These are phyloP conservation scores for Candida quercuum DNA, from an alignment of 805 yeast species.

Conservation along the genomic window DNA sequence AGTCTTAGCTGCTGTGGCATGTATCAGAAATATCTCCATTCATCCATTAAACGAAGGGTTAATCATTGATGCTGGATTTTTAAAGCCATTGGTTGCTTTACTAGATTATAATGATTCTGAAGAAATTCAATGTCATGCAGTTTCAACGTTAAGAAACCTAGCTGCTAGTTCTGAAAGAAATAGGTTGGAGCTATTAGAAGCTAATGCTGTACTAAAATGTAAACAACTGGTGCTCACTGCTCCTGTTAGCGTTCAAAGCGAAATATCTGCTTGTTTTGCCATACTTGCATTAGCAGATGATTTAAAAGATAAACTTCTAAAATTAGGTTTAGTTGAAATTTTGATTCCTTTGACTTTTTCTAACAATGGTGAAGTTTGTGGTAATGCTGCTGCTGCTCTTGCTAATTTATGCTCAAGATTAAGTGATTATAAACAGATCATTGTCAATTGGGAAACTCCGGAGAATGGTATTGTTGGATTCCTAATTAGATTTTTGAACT, in stretches of 20 bases:
- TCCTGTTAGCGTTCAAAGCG: conserved; percentile 92
- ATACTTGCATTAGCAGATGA: conserved; percentile 95
- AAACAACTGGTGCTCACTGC: conserved; percentile 78
- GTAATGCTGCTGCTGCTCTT: conserved; percentile 96
- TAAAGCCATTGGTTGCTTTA: conserved; percentile 82
- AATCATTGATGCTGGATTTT: conserved; percentile 94
- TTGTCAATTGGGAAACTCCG: conserved; percentile 74
- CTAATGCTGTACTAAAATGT: conserved; percentile 93
- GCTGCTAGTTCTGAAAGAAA: conserved; percentile 95
- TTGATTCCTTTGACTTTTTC: conserved; percentile 88
- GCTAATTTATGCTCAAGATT: conserved; percentile 94
- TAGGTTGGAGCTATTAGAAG: conserved; percentile 84
- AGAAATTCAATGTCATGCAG: conserved; percentile 98
- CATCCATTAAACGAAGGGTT: conserved; percentile 95
- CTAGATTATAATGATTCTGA: conserved; percentile 84
- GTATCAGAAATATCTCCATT: conserved; percentile 93
- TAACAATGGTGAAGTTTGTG: conserved; percentile 90
- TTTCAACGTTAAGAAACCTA: conserved; percentile 88
- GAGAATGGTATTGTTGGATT: conserved; percentile 84
- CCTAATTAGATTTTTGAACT: conserved; percentile 69
- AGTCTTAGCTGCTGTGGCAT: conserved; percentile 94
- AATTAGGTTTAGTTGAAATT: conserved; percentile 80
- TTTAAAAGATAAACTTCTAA: conserved; percentile 76
- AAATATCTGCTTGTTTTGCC: conserved; percentile 95
- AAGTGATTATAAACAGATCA: conserved; percentile 72